phyloP scores from a whole-genome alignment of 306 rosid genomes.

The Sicyos edulis region DNA sequence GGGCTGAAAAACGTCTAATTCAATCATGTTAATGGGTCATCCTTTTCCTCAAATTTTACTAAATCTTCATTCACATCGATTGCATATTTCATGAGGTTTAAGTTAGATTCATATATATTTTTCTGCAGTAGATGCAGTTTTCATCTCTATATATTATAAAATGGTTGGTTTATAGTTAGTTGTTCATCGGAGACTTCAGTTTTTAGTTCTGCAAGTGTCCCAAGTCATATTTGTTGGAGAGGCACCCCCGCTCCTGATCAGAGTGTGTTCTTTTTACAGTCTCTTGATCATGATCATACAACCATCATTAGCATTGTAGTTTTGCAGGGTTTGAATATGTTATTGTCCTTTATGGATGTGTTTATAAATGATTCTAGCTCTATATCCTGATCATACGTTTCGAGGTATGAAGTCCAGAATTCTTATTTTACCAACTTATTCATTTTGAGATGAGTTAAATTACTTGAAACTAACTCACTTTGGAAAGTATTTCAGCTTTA shows the following conservation, averaged over 20 bases:
- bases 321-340: conserved; percentile 44
- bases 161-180: background rate
- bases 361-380: conserved; percentile 30
- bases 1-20: background rate
- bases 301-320: conserved; percentile 35
- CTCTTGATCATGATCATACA: conserved; percentile 17
- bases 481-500: conserved; percentile 23
- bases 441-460: conserved; percentile 21
- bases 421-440: conserved; percentile 19
- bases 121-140: background rate
- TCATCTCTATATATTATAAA: background rate
- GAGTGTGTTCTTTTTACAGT: conserved; percentile 12
- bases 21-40: background rate
- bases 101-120: background rate
- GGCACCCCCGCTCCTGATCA: background rate
- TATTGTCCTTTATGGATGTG: conserved; percentile 24
- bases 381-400: conserved; percentile 29
- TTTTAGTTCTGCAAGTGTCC: background rate
- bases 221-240: background rate
- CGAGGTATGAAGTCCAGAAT: conserved; percentile 41
- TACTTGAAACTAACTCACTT: conserved; percentile 12
- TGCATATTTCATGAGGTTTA: background rate
- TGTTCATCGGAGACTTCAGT: background rate
- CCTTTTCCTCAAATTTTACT: background rate
- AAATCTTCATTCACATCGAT: background rate